A percentile compares a stretch with the other conserved stretches of the same genome.
Evolutionary conservation across 2,329 filamentous ascomycete species (phyloP).

Genomic region (Colletotrichum abscissum): DNA sequence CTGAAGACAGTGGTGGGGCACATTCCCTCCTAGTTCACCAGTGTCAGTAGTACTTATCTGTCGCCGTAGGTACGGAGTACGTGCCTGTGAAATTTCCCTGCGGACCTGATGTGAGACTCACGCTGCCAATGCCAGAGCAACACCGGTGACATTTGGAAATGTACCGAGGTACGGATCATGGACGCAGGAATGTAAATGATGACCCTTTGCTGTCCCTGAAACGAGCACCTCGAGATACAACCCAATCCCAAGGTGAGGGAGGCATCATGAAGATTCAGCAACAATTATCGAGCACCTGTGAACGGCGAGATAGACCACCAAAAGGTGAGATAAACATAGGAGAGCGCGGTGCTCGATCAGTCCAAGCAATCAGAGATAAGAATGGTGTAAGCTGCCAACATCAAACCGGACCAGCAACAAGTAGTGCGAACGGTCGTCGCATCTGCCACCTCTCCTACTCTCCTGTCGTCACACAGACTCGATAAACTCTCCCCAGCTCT

Average conservation of each 20-base stretch:
- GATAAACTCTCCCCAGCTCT: neutral
- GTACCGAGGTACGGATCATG: neutral
- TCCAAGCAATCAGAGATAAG: slow-evolving; percentile 2
- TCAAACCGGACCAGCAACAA: slow-evolving; percentile 19
- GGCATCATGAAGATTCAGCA: neutral
- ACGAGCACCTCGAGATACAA: neutral
- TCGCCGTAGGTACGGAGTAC: no score
- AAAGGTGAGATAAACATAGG: neutral
- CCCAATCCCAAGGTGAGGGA: neutral
- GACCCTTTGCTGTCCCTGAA: neutral
- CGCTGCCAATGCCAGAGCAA: neutral
- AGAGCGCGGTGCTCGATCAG: neutral
- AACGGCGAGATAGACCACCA: no score
- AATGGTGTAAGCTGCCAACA: slow-evolving; percentile 12
- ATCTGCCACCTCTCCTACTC: neutral
- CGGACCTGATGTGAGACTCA: neutral
- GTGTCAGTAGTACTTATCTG: no score
- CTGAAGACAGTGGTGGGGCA: slow-evolving; percentile 13
- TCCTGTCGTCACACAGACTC: neutral
- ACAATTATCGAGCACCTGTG: no score
- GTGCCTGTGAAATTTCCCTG: neutral
- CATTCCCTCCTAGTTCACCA: neutral
- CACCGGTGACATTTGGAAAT: neutral
- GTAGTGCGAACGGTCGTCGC: slow-evolving; percentile 1
- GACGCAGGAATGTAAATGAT: slow-evolving; percentile 12